These are phyloP conservation scores for Phytophthora aleatoria DNA, from an alignment of 352 stramenopile species.

Conservation along the genomic window DNA sequence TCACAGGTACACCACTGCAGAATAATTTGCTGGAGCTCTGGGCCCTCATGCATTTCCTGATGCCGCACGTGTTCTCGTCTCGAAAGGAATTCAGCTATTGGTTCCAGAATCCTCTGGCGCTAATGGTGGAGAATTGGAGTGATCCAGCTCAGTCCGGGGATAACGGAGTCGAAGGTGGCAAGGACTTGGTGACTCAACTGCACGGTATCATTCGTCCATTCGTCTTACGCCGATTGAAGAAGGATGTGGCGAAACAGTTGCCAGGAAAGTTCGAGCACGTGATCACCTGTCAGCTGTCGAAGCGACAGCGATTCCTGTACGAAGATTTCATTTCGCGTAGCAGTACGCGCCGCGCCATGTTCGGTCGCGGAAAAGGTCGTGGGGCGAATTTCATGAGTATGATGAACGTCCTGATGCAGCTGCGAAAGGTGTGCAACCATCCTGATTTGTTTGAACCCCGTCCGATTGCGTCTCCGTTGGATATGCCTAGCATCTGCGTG, in stretches of 20 bases:
- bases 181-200: slow-evolving; percentile 90
- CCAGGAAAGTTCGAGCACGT: slow-evolving; percentile 98
- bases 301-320: slow-evolving; percentile 96
- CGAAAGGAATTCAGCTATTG: slow-evolving; percentile 97
- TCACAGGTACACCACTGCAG: slow-evolving; percentile 98
- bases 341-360: slow-evolving; percentile 92
- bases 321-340: slow-evolving; percentile 98
- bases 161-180: slow-evolving; percentile 30
- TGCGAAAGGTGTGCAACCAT: slow-evolving; percentile 98
- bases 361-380: slow-evolving; percentile 84
- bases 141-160: slow-evolving; percentile 79
- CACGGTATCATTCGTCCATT: slow-evolving; percentile 99
- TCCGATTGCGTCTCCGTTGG: slow-evolving; percentile 96
- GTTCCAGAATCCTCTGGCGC: slow-evolving; percentile 96
- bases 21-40: slow-evolving; percentile 99
- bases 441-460: slow-evolving; percentile 98
- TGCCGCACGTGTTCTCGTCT: slow-evolving; percentile 96
- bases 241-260: slow-evolving; percentile 98
- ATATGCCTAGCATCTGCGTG: slow-evolving; percentile 53
- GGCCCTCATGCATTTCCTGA: slow-evolving; percentile 98
- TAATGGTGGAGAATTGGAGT: slow-evolving; percentile 72
- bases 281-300: slow-evolving; percentile 93
- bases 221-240: slow-evolving; percentile 96
- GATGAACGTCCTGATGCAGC: slow-evolving; percentile 99
- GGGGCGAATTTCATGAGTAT: slow-evolving; percentile 95